Evolutionary conservation across 169 alveolate genomes (phyloP).

Genomic region (Pseudocohnilembus persalinus): DNA sequence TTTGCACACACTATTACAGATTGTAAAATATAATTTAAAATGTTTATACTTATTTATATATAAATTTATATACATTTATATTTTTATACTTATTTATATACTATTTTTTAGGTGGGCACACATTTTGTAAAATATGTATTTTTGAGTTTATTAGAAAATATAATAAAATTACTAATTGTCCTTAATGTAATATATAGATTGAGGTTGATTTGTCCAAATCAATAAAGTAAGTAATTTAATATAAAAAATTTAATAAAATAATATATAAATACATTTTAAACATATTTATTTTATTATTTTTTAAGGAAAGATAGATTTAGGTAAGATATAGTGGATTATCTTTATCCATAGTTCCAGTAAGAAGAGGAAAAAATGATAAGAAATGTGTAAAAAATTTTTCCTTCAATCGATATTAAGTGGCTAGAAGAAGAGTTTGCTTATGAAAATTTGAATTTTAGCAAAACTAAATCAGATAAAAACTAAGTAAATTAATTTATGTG

Average conservation of each 20-base stretch:
- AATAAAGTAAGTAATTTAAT: not conserved
- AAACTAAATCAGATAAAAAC: not conserved
- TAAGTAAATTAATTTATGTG: not conserved
- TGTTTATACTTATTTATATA: too few species aligned
- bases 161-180: not conserved
- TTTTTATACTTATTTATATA: too few species aligned
- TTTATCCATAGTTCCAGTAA: not conserved
- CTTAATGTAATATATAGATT: not conserved
- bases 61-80: too few species aligned
- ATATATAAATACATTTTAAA: too few species aligned
- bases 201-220: not conserved
- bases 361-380: not conserved
- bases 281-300: too few species aligned
- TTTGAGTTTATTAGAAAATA: not conserved
- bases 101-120: not conserved
- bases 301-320: not conserved
- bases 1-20: not conserved
- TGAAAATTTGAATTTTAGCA: not conserved
- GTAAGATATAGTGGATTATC: not conserved
- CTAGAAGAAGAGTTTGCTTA: not conserved
- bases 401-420: not conserved
- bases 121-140: not conserved
- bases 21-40: not conserved
- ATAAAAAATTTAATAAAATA: too few species aligned
- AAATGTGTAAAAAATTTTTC: not conserved